Percentiles rank a stretch among this genome's conserved stretches.
phyloP scores from a whole-genome alignment of 169 alveolate genomes.

The Plasmodium relictum region DNA sequence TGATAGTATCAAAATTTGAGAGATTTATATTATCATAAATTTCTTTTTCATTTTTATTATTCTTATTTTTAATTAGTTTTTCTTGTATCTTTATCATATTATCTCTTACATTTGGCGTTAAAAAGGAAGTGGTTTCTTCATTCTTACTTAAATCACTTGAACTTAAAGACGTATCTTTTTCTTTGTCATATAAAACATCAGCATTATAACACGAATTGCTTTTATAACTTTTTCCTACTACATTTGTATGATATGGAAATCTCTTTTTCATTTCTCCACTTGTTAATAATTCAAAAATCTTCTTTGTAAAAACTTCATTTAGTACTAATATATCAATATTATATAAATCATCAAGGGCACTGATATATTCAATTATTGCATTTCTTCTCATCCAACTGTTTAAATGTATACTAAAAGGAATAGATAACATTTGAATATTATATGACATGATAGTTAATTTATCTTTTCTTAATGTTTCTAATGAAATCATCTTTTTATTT shows the following conservation, averaged over 20 bases:
- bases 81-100: background rate
- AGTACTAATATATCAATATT: slow-evolving; percentile 79
- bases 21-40: background rate
- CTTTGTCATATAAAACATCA: background rate
- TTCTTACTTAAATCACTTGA: slow-evolving; percentile 21
- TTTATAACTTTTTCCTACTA: slow-evolving; percentile 24
- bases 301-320: slow-evolving; percentile 79
- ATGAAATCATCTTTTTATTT: background rate
- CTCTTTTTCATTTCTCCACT: slow-evolving; percentile 22
- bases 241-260: slow-evolving; percentile 78
- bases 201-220: background rate
- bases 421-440: slow-evolving; percentile 81
- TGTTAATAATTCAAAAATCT: slow-evolving; percentile 40
- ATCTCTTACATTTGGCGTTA: background rate
- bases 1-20: slow-evolving; percentile 71
- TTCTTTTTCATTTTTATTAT: background rate
- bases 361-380: slow-evolving; percentile 49
- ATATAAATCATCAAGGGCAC: slow-evolving; percentile 57
- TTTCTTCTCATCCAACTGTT: slow-evolving; percentile 25
- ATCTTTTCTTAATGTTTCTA: background rate
- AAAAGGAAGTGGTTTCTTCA: background rate
- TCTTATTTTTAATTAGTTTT: background rate
- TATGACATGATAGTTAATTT: slow-evolving; percentile 79
- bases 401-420: slow-evolving; percentile 31
- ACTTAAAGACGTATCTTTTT: slow-evolving; percentile 3